Evolutionary conservation across 202 grass and related monocot species (phyloP).

Genomic region (Sporobolus alterniflorus): DNA sequence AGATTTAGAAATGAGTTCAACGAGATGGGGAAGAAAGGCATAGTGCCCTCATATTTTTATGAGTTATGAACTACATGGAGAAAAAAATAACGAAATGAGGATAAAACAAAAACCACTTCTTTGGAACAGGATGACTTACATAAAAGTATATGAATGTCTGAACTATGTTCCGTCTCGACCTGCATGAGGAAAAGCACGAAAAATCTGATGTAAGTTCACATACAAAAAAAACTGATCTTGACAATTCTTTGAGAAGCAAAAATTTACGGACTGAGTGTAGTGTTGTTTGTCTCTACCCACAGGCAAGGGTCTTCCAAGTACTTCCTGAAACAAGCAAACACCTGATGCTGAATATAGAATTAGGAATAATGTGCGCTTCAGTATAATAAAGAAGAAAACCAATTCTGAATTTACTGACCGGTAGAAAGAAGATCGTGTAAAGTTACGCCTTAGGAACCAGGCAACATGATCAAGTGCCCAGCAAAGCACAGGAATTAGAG

Average conservation of each 20-base stretch:
- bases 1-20: conserved; percentile 12
- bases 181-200: conserved; percentile 49
- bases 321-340: conserved; percentile 59
- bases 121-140: conserved; percentile 59
- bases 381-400: conserved; percentile 5
- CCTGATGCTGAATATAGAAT: conserved; percentile 3
- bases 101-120: conserved; percentile 7
- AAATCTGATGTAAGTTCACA: not conserved
- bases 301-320: conserved; percentile 90
- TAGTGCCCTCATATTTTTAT: not conserved
- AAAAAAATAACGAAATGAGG: not conserved
- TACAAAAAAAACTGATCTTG: conserved; percentile 19
- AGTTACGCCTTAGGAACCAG: conserved; percentile 82
- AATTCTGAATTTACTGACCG: conserved; percentile 52
- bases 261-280: conserved; percentile 57
- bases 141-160: conserved; percentile 95
- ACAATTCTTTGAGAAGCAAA: conserved; percentile 27
- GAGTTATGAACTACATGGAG: conserved; percentile 7
- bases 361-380: not conserved
- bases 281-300: conserved; percentile 85
- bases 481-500: conserved; percentile 89
- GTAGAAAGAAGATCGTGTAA: conserved; percentile 81
- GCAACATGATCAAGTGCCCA: conserved; percentile 96
- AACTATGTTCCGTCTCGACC: conserved; percentile 82
- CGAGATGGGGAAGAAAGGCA: not conserved